Base-by-base conservation (phyloP, 176 grass and related monocot genomes). In the Aegilops bicornis region DNA sequence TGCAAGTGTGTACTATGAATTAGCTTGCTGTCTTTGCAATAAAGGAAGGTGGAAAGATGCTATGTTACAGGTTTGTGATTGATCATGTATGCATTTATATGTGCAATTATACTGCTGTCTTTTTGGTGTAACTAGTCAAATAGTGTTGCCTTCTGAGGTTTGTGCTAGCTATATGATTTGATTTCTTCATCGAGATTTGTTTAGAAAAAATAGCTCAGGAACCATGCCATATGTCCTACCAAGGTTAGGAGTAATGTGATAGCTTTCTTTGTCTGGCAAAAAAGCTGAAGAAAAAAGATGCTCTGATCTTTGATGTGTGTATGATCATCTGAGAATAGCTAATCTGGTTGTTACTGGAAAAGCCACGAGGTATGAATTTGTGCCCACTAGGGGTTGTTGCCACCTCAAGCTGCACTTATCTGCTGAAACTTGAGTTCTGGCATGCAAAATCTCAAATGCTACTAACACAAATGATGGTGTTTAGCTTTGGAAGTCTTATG, bases 31-130 rank as follows among this genome's bases (percentile, higher is more conserved):
- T 76, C 84, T 98, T 81, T 98, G 91, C 70, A 94, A 89, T 76
- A 92, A 92, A 84, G 93, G 96, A 88, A 91, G 81, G 50, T 98
- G 96, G 96, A 90, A 89, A 86, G 93, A 95, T 98, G 96, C 96
- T 52, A 86, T 98, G 83, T 56, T 87, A 58, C 93, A 94, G 96
- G 96, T 98, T 23, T 78, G 93, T 64, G 77, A 45, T 37, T 54
- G 16, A 64, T 45, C 22, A 78, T 63, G 29, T 64, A 60, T 42
- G 22, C 14, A 73, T 80, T 65, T 43, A 45, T 61, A 56, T 83
- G 8, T 78, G 10, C 4, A 23, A 62, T 20, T 83, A 70, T 79
- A 48, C 30, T 78, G n/a, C 33, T 43, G 12, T 79, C 56, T 6
- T 42, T 59, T 47, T 12, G 3, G 15, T 63, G 16, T 25, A 73